These are phyloP conservation scores for Amanita brunnescens DNA, from an alignment of 768 basidiomycete genomes.

Conservation along the genomic window DNA sequence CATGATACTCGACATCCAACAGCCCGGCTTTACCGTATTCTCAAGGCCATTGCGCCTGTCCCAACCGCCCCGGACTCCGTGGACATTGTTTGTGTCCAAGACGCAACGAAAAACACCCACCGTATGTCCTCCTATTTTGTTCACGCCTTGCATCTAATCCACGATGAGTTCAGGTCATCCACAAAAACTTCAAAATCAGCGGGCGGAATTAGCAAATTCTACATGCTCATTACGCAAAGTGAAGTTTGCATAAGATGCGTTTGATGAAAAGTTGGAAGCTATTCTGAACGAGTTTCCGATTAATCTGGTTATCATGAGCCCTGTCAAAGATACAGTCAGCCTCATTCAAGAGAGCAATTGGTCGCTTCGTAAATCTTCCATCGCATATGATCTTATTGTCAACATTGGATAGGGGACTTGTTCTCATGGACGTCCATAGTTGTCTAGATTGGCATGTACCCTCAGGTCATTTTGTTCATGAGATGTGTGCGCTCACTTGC, in stretches of 20 bases:
- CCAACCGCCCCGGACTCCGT: conserved; percentile 92
- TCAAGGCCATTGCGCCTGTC: conserved; percentile 96
- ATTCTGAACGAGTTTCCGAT: conserved; percentile 97
- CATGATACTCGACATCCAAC: too few species aligned
- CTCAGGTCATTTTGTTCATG: too few species aligned
- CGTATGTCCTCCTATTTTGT: conserved; percentile 30
- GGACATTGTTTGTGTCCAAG: conserved; percentile 87
- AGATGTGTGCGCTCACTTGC: too few species aligned
- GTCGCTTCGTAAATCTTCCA: too few species aligned
- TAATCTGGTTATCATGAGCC: too few species aligned
- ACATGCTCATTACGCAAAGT: conserved; percentile 99
- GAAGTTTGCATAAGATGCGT: conserved; percentile 95
- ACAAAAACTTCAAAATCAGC: conserved; percentile 99
- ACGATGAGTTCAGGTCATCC: conserved; percentile 63
- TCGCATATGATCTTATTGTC: too few species aligned
- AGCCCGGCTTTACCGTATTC: conserved; percentile 43
- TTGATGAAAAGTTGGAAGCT: conserved; percentile 89
- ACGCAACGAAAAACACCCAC: conserved; percentile 98
- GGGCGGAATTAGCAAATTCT: conserved; percentile 95
- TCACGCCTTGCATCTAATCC: background rate
- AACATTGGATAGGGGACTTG: too few species aligned
- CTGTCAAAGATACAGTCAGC: too few species aligned
- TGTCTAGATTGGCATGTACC: too few species aligned
- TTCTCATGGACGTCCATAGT: too few species aligned
- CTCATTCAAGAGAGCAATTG: too few species aligned